Base-by-base conservation (phyloP, 352 stramenopile species). In the Phytophthora pini region DNA sequence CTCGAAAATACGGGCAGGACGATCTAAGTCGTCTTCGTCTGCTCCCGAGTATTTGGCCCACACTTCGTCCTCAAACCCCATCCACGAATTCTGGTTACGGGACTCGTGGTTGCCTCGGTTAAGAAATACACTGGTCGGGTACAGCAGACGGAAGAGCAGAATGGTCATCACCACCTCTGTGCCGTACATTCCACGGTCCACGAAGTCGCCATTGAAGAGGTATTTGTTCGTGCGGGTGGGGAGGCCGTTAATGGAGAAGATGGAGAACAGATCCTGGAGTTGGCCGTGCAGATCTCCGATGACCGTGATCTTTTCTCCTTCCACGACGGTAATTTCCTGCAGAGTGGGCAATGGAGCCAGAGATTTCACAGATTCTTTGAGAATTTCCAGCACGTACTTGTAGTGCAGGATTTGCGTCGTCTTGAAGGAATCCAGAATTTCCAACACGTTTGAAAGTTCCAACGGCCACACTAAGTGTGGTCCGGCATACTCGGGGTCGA, bases 71-170 rank as follows among this genome's bases (percentile, higher is more conserved):
- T 97, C 88, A 72, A 97, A 99, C 45, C 88, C 93, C 89, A 97
- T 97, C 85, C 91, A 95, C 44, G 87, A 93, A 63, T 98, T 98
- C 65, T 98, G 92, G 67, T 97, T 97, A 52, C 87, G 88, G 43
- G 88, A 97, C 71, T 99, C 96, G 71, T 99, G 96, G 72, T 99
- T 99, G 38, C 96, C 96, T 27, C 96, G 84, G 76, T 98, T 98
- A 5, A 99, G 48, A 46, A 82, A 94, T 4, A 98, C 89, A 53
- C 74, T 81, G 5, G 91, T 76, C 1, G 94, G 93, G 61, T 95
- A 94, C 43, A 95, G 41, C 10, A 93, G 54, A 61, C 81, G 88
- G 73, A 96, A 95, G 29, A 79, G 64, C 26, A 92, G 51, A 26
- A 94, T 66, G 13, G 80, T 93, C 73, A 93, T 92, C 46, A 91